Evolutionary conservation across 2,329 filamentous ascomycete species (phyloP), one percentile per base, ranked within the genome.

Genomic region (Neopestalotiopsis rosae): DNA sequence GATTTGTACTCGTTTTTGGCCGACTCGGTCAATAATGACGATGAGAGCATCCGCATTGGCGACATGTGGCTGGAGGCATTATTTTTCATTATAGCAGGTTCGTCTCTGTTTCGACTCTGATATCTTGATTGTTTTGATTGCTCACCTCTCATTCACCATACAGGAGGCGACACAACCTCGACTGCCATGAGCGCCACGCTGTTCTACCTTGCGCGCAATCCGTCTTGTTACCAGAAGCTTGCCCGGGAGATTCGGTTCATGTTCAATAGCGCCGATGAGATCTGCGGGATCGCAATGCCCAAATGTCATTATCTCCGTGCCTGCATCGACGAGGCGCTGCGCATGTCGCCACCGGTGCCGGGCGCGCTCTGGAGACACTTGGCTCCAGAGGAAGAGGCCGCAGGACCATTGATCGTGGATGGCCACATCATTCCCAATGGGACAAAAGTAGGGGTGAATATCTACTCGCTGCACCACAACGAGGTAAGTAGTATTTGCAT

Each of bases 251-350:
- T 82, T 52, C 75, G 76, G 17, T 69, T 63, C 10, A 72, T 72
- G 0, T 85, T 86, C 68, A 72, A 71, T 0, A 75, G 76, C 9
- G 67, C 69, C 24, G 72, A 70, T 2, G 72, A 77, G 1, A 81
- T 81, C 34, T 65, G 70, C 38, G 79, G 79, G 4, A 49, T 74
- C 2, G 69, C 74, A 7, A 72, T 86, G 5, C 72, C 76, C 34
- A 71, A 68, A 12, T 83, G 79, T 71, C 68, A 65, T 0, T 87
- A 85, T 70, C 76, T 87, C 1, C 77, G 79, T 5, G 85, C 84
- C 4, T 81, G 80, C 67, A 79, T 87, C 52, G 80, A 86, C 58
- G 85, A 87, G 71, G 76, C 81, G 0, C 76, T 87, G 68, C 80
- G 85, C 14, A 75, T 86, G 66, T 81, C 81, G 4, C 83, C 85